Conservation (phyloP, 257 asterid genomes). For the Fraxinus anomala region DNA sequence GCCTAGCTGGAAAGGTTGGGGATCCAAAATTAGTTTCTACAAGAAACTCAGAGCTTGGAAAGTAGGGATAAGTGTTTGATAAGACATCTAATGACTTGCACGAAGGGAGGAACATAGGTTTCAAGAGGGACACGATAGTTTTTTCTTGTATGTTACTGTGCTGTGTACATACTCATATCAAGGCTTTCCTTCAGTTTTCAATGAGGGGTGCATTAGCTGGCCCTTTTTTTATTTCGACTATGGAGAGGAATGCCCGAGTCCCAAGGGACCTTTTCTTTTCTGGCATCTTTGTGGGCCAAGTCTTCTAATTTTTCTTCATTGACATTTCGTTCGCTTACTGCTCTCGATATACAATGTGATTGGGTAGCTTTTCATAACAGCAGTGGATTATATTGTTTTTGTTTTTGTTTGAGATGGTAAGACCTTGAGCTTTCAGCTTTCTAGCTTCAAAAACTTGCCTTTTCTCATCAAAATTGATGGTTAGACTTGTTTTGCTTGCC, state of each 20-base stretch:
- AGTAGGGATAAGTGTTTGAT: not conserved
- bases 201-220: not conserved
- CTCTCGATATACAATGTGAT: not conserved
- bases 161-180: not conserved
- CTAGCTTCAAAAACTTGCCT: not conserved
- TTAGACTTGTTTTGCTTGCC: constrained; percentile 11
- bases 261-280: not conserved
- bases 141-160: not conserved
- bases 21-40: not conserved
- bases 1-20: no score
- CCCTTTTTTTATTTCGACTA: not conserved
- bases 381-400: not conserved
- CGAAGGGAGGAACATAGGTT: not conserved
- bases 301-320: not conserved
- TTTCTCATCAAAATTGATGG: not conserved
- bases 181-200: not conserved
- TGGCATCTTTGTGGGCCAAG: not conserved
- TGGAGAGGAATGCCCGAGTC: not conserved
- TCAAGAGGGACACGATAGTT: not conserved
- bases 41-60: not conserved
- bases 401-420: constrained; percentile 6
- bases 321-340: not conserved
- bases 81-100: not conserved
- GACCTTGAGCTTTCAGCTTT: constrained; percentile 1
- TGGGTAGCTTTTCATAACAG: not conserved